Evolutionary conservation across 202 grass and related monocot genomes (phyloP).

Genomic region (Miscanthus sacchariflorus): DNA sequence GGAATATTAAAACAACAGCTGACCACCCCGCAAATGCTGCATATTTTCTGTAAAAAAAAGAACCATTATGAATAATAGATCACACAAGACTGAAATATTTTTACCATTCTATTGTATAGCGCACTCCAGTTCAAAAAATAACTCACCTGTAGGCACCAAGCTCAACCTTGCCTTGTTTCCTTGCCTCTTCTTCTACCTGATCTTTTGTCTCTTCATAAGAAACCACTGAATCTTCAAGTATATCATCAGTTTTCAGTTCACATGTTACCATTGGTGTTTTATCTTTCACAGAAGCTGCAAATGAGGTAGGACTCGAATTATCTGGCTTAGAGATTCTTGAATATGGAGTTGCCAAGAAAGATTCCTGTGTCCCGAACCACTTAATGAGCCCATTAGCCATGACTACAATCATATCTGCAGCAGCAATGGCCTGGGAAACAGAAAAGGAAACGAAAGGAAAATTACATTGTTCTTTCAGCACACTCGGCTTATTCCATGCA

Average conservation of each 20-base stretch:
- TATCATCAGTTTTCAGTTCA: conserved; percentile 51
- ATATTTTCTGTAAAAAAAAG: conserved; percentile 74
- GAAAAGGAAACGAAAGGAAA: conserved; percentile 41
- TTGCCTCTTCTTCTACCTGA: conserved; percentile 62
- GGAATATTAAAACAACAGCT: conserved; percentile 73
- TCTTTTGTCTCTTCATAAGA: conserved; percentile 53
- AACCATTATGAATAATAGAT: conserved; percentile 21
- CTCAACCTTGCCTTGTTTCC: conserved; percentile 93
- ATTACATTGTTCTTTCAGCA: not conserved
- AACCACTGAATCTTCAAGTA: conserved; percentile 43
- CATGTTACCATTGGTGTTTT: conserved; percentile 33
- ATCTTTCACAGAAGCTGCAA: conserved; percentile 51
- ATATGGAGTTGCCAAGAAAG: conserved; percentile 75
- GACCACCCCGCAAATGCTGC: conserved; percentile 66
- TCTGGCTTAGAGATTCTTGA: conserved; percentile 62
- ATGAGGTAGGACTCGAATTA: conserved; percentile 54
- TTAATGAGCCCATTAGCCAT: conserved; percentile 77
- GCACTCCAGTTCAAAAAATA: conserved; percentile 21
- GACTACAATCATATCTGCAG: conserved; percentile 89
- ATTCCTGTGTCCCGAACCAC: conserved; percentile 73
- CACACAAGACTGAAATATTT: conserved; percentile 22
- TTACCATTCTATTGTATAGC: conserved; percentile 19
- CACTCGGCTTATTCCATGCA: conserved; percentile 9
- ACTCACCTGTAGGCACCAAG: conserved; percentile 89
- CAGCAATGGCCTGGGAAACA: conserved; percentile 71